Evolutionary conservation across 768 basidiomycete species (phyloP).

Genomic region (Gloeophyllum trabeum): DNA sequence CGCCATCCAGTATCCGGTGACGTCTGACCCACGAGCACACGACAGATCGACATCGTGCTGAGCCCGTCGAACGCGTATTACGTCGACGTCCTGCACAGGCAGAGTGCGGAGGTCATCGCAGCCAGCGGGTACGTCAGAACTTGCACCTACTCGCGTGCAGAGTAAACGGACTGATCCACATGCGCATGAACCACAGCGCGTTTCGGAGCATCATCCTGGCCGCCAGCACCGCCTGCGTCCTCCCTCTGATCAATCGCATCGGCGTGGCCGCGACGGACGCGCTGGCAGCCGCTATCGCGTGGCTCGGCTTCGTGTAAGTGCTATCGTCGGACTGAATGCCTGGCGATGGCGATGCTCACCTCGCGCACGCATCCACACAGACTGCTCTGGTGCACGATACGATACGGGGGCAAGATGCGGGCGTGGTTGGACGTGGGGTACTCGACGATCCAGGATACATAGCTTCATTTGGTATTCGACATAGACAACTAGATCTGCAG

Average conservation of each 20-base stretch:
- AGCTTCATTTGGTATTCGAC: too few species aligned
- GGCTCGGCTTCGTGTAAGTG: constrained; percentile 46
- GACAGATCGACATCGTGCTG: constrained; percentile 44
- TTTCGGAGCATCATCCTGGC: constrained; percentile 34
- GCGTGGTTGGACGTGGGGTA: constrained; percentile 47
- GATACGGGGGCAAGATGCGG: constrained; percentile 47
- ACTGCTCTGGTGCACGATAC: constrained; percentile 38
- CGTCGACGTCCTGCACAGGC: constrained; percentile 47
- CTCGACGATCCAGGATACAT: constrained; percentile 29
- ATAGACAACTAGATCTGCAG: too few species aligned
- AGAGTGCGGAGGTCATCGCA: constrained; percentile 53
- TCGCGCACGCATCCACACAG: constrained; percentile 25
- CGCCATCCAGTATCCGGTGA: too few species aligned
- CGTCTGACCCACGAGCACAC: too few species aligned
- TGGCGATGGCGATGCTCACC: not conserved
- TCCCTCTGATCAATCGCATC: constrained; percentile 41
- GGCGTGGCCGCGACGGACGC: constrained; percentile 42
- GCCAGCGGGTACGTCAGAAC: constrained; percentile 44
- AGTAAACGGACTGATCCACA: too few species aligned
- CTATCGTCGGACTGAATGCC: too few species aligned
- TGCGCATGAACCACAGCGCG: too few species aligned
- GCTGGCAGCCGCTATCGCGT: constrained; percentile 30
- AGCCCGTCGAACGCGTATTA: constrained; percentile 44
- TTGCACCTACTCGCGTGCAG: too few species aligned
- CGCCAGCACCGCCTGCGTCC: constrained; percentile 28